Conservation (phyloP, 2,329 filamentous ascomycete genomes). For the Xylariales sp. region DNA sequence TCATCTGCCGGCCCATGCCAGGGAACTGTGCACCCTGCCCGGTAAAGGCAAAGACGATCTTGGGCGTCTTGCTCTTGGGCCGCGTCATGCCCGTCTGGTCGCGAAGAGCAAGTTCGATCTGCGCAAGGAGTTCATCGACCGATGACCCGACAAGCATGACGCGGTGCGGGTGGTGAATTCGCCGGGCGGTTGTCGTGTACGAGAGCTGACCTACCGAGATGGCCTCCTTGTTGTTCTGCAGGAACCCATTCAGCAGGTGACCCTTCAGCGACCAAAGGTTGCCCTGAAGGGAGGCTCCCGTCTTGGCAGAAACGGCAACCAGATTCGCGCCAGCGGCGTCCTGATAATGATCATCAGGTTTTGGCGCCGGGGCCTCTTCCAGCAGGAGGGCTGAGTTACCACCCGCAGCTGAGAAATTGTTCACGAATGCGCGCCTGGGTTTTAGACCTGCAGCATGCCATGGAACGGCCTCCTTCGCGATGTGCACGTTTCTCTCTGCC, state of each 20-base stretch:
- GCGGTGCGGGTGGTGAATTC: constrained; percentile 51
- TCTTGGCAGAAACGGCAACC: constrained; percentile 49
- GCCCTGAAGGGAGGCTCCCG: constrained; percentile 42
- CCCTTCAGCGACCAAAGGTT: constrained; percentile 48
- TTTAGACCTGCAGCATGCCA: constrained; percentile 22
- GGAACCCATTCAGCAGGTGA: no score
- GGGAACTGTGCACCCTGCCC: constrained; percentile 18
- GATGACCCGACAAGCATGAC: constrained; percentile 35
- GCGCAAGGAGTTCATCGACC: constrained; percentile 30
- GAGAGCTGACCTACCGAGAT: constrained; percentile 49
- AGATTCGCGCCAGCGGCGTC: constrained; percentile 49
- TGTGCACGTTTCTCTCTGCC: constrained; percentile 32
- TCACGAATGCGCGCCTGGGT: constrained; percentile 32
- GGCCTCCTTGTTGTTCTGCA: constrained; percentile 40
- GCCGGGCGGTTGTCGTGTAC: constrained; percentile 61
- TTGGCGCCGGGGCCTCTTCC: constrained; percentile 15
- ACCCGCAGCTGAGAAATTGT: constrained; percentile 50
- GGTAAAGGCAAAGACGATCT: constrained; percentile 26
- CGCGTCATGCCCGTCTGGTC: constrained; percentile 36
- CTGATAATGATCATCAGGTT: not conserved
- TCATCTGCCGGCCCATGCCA: constrained; percentile 14
- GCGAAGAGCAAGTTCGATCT: constrained; percentile 30
- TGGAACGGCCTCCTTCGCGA: constrained; percentile 30
- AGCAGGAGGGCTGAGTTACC: constrained; percentile 36
- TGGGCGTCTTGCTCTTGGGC: constrained; percentile 33